Base-by-base conservation (phyloP, 2,329 filamentous ascomycete genomes). In the Teratosphaeriaceae sp. region DNA sequence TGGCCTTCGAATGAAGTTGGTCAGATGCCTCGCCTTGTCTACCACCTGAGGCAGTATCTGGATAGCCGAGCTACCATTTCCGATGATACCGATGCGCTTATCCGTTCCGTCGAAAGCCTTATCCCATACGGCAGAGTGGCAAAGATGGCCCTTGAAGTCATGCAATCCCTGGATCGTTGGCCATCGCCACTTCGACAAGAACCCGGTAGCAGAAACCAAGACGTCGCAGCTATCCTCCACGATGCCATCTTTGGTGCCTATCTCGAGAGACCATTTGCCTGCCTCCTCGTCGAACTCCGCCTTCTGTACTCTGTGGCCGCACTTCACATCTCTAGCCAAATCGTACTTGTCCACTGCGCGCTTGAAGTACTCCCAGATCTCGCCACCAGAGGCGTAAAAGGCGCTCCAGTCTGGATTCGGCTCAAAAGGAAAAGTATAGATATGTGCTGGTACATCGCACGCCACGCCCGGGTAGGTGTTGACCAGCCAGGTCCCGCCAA, bases 401-500 rank as follows among this genome's bases (percentile, higher is more conserved):
- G 46, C 36, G 11, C 43, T 49, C 53, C 53, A 57, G 7, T 53
- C 47, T 9, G 51, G 48, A 35, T 54, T 53, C 7, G 55, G 52
- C 23, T 53, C 55, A 38, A 65, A 72, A 4, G 63, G 16, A 13
- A 64, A 57, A 11, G 43, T 46, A 34, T 55, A 53, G 16, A 64
- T 65, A 48, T 67, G 51, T 44, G 63, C 40, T 42, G 57, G 57
- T 3, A 61, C 53, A 50, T 73, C 68, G 51, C 67, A 67, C 13
- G 63, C 56, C 47, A 68, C 65, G 4, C 68, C 68, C 0, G 66
- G 66, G 45, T 68, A 69, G 1, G 54, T 54, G 37, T 70, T 70
- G 36, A 65, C 67, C 3, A 65, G 51, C 54, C 52, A 59, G 0
- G 67, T 69, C 4, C 67, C 67, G 4, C 66, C 68, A 18, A 70